Evolutionary conservation across 2,329 filamentous ascomycete genomes (phyloP).

Genomic region (Sclerotiophoma versabilis): DNA sequence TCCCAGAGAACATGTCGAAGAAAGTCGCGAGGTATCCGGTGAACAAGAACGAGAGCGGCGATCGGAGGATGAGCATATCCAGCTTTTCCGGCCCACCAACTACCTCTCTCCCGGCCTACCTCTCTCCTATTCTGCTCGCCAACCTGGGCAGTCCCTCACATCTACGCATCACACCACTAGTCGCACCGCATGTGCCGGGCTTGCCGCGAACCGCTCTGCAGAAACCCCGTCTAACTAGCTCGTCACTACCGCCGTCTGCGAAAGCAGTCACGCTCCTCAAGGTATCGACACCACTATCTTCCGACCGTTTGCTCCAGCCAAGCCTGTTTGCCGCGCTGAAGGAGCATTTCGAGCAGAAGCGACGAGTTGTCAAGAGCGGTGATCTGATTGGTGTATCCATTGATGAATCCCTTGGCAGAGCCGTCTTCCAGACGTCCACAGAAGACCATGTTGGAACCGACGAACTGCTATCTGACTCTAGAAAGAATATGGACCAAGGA

Average conservation of each 20-base stretch:
- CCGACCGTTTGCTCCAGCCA: conserved; percentile 83
- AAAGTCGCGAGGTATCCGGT: conserved; percentile 63
- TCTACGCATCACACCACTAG: conserved; percentile 77
- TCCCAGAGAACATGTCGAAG: conserved; percentile 74
- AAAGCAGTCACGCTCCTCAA: conserved; percentile 88
- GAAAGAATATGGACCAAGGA: conserved; percentile 43
- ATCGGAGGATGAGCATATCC: conserved; percentile 53
- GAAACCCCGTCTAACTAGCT: conserved; percentile 53
- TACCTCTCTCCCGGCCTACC: conserved; percentile 62
- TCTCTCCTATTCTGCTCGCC: conserved; percentile 84
- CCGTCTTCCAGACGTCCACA: conserved; percentile 75
- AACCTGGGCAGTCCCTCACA: conserved; percentile 83
- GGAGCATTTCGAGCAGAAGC: conserved; percentile 82
- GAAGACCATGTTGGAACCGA: conserved; percentile 71
- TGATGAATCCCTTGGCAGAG: conserved; percentile 82
- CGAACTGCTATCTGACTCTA: conserved; percentile 60
- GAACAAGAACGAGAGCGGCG: conserved; percentile 46
- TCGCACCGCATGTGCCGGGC: conserved; percentile 54
- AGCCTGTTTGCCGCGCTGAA: conserved; percentile 87
- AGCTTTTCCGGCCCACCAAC: conserved; percentile 55
- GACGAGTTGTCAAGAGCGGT: conserved; percentile 82
- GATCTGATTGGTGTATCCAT: conserved; percentile 90
- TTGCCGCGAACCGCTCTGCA: conserved; percentile 45
- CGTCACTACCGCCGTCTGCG: conserved; percentile 65
- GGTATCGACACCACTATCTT: conserved; percentile 86